phyloP scores from a whole-genome alignment of 1,139 yeast genomes.

The Yamadazyma diddensiae region DNA sequence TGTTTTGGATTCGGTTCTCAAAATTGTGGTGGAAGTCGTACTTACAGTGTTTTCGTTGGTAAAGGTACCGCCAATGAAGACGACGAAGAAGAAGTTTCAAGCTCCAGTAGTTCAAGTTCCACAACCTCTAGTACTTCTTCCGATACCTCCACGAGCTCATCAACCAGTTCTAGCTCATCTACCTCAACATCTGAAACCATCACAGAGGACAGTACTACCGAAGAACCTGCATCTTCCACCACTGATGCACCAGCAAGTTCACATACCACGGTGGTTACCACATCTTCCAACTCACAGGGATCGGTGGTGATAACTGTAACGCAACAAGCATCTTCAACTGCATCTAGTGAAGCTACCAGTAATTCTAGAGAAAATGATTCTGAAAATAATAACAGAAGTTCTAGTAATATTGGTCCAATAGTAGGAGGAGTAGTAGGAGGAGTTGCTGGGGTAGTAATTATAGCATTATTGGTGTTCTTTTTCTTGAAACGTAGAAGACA shows the following conservation, averaged over 20 bases:
- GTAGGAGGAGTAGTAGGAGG: slow-evolving; percentile 73
- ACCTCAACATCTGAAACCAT: slow-evolving; percentile 6
- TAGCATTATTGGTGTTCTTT: slow-evolving; percentile 46
- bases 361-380: slow-evolving; percentile 7
- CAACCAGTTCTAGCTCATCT: slow-evolving; percentile 7
- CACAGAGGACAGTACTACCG: slow-evolving; percentile 1
- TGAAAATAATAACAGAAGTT: slow-evolving; percentile 9
- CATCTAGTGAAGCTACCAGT: slow-evolving; percentile 7
- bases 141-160: slow-evolving; percentile 10
- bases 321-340: slow-evolving; percentile 11
- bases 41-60: slow-evolving; percentile 41
- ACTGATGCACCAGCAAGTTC: slow-evolving; percentile 10
- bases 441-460: slow-evolving; percentile 43
- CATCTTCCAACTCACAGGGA: slow-evolving; percentile 16
- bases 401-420: slow-evolving; percentile 49
- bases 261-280: slow-evolving; percentile 12
- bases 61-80: slow-evolving; percentile 13
- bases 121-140: slow-evolving; percentile 8
- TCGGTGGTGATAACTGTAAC: slow-evolving; percentile 21
- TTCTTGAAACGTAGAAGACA: slow-evolving; percentile 43
- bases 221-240: slow-evolving; percentile 3
- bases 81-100: slow-evolving; percentile 14
- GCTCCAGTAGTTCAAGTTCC: slow-evolving; percentile 22
- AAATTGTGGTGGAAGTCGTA: slow-evolving; percentile 55
- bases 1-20: slow-evolving; percentile 54